Base-by-base conservation (phyloP, 2,329 filamentous ascomycete genomes). In the Aspergillus niger region DNA sequence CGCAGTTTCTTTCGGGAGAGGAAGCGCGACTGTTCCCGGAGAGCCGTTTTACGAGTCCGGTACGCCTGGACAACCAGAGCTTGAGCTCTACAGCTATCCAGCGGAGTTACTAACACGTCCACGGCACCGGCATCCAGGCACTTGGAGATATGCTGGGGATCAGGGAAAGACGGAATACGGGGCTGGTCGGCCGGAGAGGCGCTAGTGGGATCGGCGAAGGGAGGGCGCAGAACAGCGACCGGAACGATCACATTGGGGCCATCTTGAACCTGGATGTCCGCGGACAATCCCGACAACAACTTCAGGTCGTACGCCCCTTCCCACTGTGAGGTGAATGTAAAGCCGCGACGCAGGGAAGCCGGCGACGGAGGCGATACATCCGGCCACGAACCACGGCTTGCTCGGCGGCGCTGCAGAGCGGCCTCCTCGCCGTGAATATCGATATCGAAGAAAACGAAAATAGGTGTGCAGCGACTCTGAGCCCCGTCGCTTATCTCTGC, bases 111-210 rank as follows among this genome's bases (percentile, higher is more conserved):
- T 64, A 97, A 83, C 52, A 97, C 91, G 76, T 98, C 94, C 30
- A 90, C 83, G 10, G 94, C 94, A 38, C 95, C 95, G 3, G 90
- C 86, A 70, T 97, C 92, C 24, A 98, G 79, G 71, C 92, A 97
- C 69, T 83, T 86, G 67, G 88, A 85, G 62, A 93, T 82, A 55
- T 83, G 78, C 47, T 81, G 77, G 11, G 81, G 80, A 61, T 86
- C 81, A 8, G 79, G 61, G 74, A 20, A 79, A 72, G 44, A 80
- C 71, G 55, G 73, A 73, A 50, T 48, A 51, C 57, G 63, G 65
- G 59, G 63, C 63, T 58, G 63, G 55, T 60, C 65, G 62, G 60
- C 61, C 58, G 55, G 58, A 57, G 54, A 55, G 57, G 38, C 56
- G 30, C 64, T 65, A 58, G 63, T 63, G 3, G 61, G 60, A 3